phyloP scores from a whole-genome alignment of 1,284 basidiomycete species.

The Leucocoprinus gongylophorus region DNA sequence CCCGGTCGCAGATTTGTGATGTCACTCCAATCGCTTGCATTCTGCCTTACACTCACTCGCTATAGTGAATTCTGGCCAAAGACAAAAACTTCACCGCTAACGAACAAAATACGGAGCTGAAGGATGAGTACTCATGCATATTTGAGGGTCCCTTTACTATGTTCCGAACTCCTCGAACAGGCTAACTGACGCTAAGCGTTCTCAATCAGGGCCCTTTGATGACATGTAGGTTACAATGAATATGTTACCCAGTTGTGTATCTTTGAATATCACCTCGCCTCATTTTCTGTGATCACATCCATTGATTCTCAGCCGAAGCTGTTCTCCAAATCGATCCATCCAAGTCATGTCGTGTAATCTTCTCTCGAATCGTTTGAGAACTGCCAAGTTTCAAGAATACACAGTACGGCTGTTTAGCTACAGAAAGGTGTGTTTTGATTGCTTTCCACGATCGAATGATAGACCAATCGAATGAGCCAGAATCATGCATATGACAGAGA shows the following conservation, averaged over 20 bases:
- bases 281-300: constrained; percentile 24
- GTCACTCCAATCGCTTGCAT: neutral
- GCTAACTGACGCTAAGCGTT: neutral
- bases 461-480: constrained; percentile 50
- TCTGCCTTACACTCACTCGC: constrained; percentile 19
- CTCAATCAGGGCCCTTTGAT: constrained; percentile 41
- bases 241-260: constrained; percentile 47
- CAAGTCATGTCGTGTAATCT: constrained; percentile 53
- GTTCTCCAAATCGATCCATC: constrained; percentile 43
- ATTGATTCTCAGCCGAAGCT: constrained; percentile 41
- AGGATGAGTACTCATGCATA: constrained; percentile 36
- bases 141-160: constrained; percentile 58
- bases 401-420: constrained; percentile 43
- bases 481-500: constrained; percentile 53
- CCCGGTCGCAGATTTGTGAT: constrained; percentile 2
- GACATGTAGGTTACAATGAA: constrained; percentile 45
- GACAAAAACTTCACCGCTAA: constrained; percentile 28
- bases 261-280: constrained; percentile 3
- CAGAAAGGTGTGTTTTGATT: constrained; percentile 39
- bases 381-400: constrained; percentile 56
- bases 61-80: constrained; percentile 26
- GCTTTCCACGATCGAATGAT: constrained; percentile 5
- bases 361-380: constrained; percentile 49
- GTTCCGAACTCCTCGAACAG: constrained; percentile 16
- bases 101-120: constrained; percentile 29